phyloP scores from a whole-genome alignment of 768 basidiomycete genomes.

The Mycena capillaripes region DNA sequence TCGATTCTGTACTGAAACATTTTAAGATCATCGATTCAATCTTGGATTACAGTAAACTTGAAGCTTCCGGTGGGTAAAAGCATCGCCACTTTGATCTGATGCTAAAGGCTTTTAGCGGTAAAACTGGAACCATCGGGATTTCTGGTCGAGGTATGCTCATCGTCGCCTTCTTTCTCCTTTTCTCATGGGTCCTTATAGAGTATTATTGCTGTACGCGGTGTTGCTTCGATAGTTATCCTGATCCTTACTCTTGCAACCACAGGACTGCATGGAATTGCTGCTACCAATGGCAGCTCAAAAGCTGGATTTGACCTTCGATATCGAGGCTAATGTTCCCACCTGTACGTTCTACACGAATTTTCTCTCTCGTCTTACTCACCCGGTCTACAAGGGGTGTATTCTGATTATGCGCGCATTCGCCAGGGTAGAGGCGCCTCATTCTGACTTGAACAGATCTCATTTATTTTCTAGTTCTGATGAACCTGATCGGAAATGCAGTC shows the following conservation, averaged over 20 bases:
- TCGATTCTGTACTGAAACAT: conserved; percentile 17
- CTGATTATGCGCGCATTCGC: conserved; percentile 81
- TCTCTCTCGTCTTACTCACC: conserved; percentile 2
- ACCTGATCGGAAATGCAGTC: conserved; percentile 82
- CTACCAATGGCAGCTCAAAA: conserved; percentile 83
- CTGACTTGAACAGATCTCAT: conserved; percentile 3
- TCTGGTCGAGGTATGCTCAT: conserved; percentile 66
- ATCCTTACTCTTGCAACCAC: neutral
- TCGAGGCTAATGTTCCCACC: conserved; percentile 74
- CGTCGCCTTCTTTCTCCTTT: neutral
- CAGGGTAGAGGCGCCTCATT: conserved; percentile 61
- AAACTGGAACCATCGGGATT: conserved; percentile 80
- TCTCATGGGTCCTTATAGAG: conserved; percentile 52
- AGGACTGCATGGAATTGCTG: conserved; percentile 85
- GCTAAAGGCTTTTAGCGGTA: conserved; percentile 59
- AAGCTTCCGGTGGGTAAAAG: conserved; percentile 70
- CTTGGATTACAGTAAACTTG: conserved; percentile 84
- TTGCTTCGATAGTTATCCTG: neutral
- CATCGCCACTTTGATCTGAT: neutral
- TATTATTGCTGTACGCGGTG: conserved; percentile 69
- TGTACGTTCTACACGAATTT: conserved; percentile 54
- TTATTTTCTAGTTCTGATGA: conserved; percentile 71
- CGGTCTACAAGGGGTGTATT: conserved; percentile 67
- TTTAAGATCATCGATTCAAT: conserved; percentile 83
- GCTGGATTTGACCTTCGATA: conserved; percentile 80